Evolutionary conservation across 208 protist genomes (phyloP), one percentile per base, ranked within the genome.

Genomic region (Herpetomonas samuelpessoai): DNA sequence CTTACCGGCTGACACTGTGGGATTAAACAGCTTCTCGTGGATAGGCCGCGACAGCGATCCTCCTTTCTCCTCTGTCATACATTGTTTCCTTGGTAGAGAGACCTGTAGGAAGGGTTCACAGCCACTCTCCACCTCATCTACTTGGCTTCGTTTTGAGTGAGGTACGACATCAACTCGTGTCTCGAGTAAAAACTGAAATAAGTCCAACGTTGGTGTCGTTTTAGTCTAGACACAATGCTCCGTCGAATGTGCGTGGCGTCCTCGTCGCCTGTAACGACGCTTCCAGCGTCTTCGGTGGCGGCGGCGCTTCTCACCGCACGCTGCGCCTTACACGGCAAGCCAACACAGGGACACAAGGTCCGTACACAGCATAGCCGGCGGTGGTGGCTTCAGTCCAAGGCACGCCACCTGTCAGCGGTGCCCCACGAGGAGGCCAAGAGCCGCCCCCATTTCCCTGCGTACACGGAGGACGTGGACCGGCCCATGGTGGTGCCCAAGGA

Each of bases 341-440:
- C 85, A 3, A 79, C 89, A n/a, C 75, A 77, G 14, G 74, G 76
- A 4, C 86, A 96, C 74, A 96, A 96, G 61, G 85, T 92, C 18
- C 86, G 89, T 66, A 93, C 86, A 2, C 86, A 96, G 56, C 89
- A 96, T 77, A 92, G 79, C 54, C 71, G 78, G 0, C 89, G 82
- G 7, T 96, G 89, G 86, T 96, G 83, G 82, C 77, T 82, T 67
- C 86, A 96, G 71, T 90, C 86, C 31, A 96, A 96, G 79, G 83
- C 89, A n/a, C 77, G 78, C 39, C 86, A 91, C 60, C 77, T 96
- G 47, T 81, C 86, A 7, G 85, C 89, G 38, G 69, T 82, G 39
- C 83, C 83, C 1, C 89, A 92, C 68, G 84, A 92, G 30, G 89
- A 96, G 70, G 76, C 79, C 21, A 68, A 59, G 47, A 89, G 79